Conservation (phyloP, 2,329 filamentous ascomycete genomes). For the Xylariaceae sp. region DNA sequence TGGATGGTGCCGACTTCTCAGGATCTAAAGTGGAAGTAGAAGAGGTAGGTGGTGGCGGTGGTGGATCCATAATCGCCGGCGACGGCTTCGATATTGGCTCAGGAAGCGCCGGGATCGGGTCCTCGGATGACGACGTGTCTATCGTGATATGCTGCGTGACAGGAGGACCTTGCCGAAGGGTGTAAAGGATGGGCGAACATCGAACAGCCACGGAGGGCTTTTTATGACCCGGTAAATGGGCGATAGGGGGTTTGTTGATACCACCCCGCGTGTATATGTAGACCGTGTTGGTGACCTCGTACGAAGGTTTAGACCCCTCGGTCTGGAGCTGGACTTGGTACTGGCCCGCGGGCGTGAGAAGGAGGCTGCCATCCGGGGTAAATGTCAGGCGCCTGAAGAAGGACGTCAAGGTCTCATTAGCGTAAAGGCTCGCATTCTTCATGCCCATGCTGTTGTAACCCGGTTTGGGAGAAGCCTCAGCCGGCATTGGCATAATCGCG, state of each 20-base stretch:
- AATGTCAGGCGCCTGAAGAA: slow-evolving; percentile 95
- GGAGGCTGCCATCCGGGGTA: slow-evolving; percentile 86
- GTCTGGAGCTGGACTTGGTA: slow-evolving; percentile 75
- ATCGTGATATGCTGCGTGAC: slow-evolving; percentile 86
- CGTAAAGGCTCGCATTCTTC: slow-evolving; percentile 86
- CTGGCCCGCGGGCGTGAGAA: slow-evolving; percentile 92
- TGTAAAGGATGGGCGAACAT: slow-evolving; percentile 88
- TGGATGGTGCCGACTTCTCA: slow-evolving; percentile 52
- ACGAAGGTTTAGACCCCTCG: slow-evolving; percentile 63
- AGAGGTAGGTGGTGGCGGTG: slow-evolving; percentile 59
- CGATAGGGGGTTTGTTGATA: slow-evolving; percentile 92
- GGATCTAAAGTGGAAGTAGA: slow-evolving; percentile 42
- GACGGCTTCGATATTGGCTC: slow-evolving; percentile 69
- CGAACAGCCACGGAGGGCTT: slow-evolving; percentile 95
- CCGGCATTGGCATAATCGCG: slow-evolving; percentile 90
- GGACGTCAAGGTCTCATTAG: slow-evolving; percentile 93
- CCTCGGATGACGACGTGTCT: slow-evolving; percentile 84
- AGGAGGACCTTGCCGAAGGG: slow-evolving; percentile 63
- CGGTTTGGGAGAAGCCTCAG: slow-evolving; percentile 82
- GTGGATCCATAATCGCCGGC: slow-evolving; percentile 72
- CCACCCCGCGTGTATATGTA: slow-evolving; percentile 97
- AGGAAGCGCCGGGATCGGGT: slow-evolving; percentile 76
- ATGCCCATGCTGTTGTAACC: slow-evolving; percentile 56
- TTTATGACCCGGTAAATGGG: slow-evolving; percentile 93
- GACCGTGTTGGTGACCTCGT: slow-evolving; percentile 93